Evolutionary conservation across 352 stramenopile species (phyloP).

Genomic region (Phytophthora citricola): DNA sequence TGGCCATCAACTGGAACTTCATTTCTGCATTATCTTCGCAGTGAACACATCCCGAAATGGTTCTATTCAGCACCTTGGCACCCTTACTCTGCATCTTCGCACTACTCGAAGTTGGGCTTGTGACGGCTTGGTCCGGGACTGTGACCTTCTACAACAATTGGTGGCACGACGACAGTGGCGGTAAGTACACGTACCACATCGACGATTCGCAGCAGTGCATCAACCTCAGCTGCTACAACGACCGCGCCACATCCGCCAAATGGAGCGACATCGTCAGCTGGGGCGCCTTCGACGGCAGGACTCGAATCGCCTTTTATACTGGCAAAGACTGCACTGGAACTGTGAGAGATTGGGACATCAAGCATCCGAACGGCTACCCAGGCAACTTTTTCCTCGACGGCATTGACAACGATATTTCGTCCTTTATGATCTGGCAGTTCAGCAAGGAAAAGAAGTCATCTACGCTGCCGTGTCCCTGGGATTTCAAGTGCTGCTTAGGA

Average conservation of each 20-base stretch:
- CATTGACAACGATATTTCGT: constrained; percentile 36
- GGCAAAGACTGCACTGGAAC: constrained; percentile 29
- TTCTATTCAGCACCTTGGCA: background rate
- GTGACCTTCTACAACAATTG: constrained; percentile 31
- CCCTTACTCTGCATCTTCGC: background rate
- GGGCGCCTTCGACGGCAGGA: constrained; percentile 14
- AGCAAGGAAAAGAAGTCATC: constrained; percentile 14
- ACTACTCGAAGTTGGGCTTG: background rate
- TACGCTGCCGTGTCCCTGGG: constrained; percentile 27
- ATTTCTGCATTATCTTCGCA: background rate
- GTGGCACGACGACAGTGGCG: constrained; percentile 10
- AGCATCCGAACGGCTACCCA: constrained; percentile 20
- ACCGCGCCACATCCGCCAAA: constrained; percentile 32
- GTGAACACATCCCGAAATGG: background rate
- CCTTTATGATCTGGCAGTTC: constrained; percentile 44
- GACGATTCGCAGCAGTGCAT: constrained; percentile 31
- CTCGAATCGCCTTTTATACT: constrained; percentile 41
- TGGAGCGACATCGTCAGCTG: constrained; percentile 26
- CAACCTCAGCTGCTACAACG: constrained; percentile 41
- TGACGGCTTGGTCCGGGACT: constrained; percentile 14
- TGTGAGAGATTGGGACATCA: constrained; percentile 22
- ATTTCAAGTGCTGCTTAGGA: background rate
- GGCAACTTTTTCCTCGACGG: constrained; percentile 33
- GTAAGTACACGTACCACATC: constrained; percentile 28
- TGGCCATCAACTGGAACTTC: background rate